Percentiles rank a stretch among this genome's conserved stretches.
Conservation (phyloP, 2,329 filamentous ascomycete genomes). For the Beauveria sp. region DNA sequence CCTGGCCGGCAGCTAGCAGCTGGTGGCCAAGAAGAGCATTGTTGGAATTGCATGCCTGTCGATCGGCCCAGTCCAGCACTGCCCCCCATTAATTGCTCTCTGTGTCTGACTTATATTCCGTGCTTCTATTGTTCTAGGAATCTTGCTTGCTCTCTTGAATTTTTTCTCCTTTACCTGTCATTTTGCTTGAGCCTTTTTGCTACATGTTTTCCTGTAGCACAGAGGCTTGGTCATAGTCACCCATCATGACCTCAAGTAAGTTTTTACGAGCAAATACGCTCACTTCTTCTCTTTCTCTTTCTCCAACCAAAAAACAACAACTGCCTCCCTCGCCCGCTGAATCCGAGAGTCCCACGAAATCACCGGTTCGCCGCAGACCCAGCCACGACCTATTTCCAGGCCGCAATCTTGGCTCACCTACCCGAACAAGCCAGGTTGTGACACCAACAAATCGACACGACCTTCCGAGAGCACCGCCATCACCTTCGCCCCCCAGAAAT, state of each 20-base stretch:
- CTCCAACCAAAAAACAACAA: slow-evolving; percentile 19
- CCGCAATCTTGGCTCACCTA: background rate
- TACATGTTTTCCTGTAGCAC: slow-evolving; percentile 16
- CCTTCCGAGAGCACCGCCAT: background rate
- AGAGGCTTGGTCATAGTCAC: slow-evolving; percentile 24
- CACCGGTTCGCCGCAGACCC: background rate
- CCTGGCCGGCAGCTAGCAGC: background rate
- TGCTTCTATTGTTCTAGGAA: slow-evolving; percentile 2
- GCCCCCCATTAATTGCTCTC: background rate
- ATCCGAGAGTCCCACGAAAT: slow-evolving; percentile 11
- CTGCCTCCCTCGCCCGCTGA: slow-evolving; percentile 12
- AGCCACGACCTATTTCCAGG: slow-evolving; percentile 4
- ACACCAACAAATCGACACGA: background rate
- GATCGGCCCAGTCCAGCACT: slow-evolving; percentile 5
- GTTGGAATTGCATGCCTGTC: slow-evolving; percentile 3
- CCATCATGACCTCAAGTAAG: slow-evolving; percentile 41
- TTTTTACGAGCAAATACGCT: slow-evolving; percentile 31
- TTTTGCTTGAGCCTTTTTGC: slow-evolving; percentile 9
- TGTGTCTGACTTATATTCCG: slow-evolving; percentile 8
- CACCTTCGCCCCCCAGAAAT: background rate
- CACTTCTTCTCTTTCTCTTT: slow-evolving; percentile 27
- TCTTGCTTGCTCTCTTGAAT: background rate
- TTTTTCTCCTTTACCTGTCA: background rate
- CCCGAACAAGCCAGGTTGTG: background rate
- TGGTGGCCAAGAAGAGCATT: slow-evolving; percentile 3